Base-by-base conservation (phyloP, 2,329 filamentous ascomycete species). In the Paramyrothecium sp. region DNA sequence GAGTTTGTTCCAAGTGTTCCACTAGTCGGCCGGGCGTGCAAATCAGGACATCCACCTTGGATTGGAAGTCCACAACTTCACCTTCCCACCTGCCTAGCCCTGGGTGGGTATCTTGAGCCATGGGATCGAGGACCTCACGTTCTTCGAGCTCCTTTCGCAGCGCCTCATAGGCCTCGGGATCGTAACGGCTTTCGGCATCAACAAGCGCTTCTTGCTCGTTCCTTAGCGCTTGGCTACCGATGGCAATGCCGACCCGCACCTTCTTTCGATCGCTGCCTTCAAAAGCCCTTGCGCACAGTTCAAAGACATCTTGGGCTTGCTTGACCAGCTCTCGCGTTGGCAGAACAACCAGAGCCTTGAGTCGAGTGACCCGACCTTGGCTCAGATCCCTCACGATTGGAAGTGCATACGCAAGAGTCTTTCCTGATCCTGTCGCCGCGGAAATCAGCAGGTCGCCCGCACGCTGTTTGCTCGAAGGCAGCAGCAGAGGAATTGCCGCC, bases 381-480 rank as follows among this genome's bases (percentile, higher is more conserved):
- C 89, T 88, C 52, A 99, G 78, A 53, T 89, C 87, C 50, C 92
- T 86, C 3, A 96, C 83, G 58, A 99, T 86, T 0, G 95, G 95
- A 3, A 99, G 77, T 1, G 94, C 85, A 67, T 99, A 99, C 0
- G 94, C 90, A 17, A 99, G 74, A 0, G 95, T 99, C 71, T 99
- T 99, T 56, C 95, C 95, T 1, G 95, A 98, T 10, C 95, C 95
- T 0, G 95, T 99, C 1, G 94, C 90, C 0, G 96, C 95, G 8
- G 92, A 95, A 3, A 99, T 88, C 49, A 96, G 89, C 4, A 99
- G 74, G 71, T 99, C 95, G 5, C 91, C 90, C 2, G 83, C 76
- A 38, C 86, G 81, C 38, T 83, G 77, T 56, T 82, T 78, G 47
- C 83, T 81, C 0, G 82, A 84, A 21, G 85, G 87, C 3, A 96